Base-by-base conservation (phyloP, 225 moss, liverwort and hornwort species). In the Polytrichum commune region DNA sequence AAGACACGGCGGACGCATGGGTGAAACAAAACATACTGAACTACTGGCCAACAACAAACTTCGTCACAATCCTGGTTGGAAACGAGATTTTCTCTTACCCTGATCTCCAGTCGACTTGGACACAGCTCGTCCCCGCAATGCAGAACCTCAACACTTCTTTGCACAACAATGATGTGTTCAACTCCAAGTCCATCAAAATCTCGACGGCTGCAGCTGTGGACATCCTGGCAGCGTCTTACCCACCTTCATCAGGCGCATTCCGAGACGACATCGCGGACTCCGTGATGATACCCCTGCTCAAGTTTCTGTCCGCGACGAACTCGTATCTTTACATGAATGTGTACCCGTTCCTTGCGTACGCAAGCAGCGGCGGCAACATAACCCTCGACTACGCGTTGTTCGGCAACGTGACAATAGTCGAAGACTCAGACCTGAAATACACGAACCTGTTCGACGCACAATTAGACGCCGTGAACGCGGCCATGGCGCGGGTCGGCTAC, bases 371-470 rank as follows among this genome's bases (percentile, higher is more conserved):
- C 0, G 84, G 84, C 0, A 73, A 63, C 33, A 85, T 89, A 25
- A 82, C 81, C 33, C 76, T 92, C 71, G 83, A 73, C 81, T 92
- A 80, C 76, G 89, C 87, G 7, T 69, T 81, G 54, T 89, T 92
- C 8, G 6, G 46, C 46, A 13, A 46, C 46, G 46, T 13, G 46
- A 46, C 46, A 3, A 46, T 46, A 13, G 46, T 46, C 46, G 16
- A 46, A 46, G 46, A 46, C 46, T 46, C 46, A 4, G 46, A 16
- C 46, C 63, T 81, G 1, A 86, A 78, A 5, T 91, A 91, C 77
- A 85, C 91, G 5, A 91, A 81, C 63, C 69, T 91, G 64, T 72
- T 86, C 6, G 91, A 91, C 55, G 91, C 91, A 26, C 91, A 91
- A 64, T 8, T 91, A 18, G 91, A 91, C 71, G 91, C 91, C 1